Evolutionary conservation across 2,329 filamentous ascomycete species (phyloP), one percentile per base, ranked within the genome.

Genomic region (Didymella keratinophila): DNA sequence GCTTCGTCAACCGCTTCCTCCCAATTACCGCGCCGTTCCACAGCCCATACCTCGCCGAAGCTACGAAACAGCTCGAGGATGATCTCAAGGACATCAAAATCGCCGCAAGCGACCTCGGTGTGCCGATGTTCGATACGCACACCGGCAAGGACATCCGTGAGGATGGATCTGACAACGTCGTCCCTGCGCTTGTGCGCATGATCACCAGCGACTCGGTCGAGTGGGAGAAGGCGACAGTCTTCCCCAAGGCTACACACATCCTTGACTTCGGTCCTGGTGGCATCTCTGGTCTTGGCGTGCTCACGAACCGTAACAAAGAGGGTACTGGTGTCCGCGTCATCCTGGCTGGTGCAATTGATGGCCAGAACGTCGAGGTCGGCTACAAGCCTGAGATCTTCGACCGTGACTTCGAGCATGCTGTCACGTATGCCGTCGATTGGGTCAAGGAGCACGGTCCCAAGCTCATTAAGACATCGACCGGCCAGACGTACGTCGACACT

Each of bases 251-350:
- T 20, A 97, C 94, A 3, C 95, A 99, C 76, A 91, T 99, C 56
- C 82, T 99, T 51, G 95, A 99, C 80, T 98, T 99, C 70, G 95
- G 96, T 45, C 95, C 95, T 21, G 95, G 95, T 72, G 96, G 95
- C 62, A 95, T 98, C 65, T 99, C 95, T 23, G 96, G 96, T 64
- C 88, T 99, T 21, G 96, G 95, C 73, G 91, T 96, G 44, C 83
- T 99, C 64, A 99, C 95, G 57, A 98, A 96, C 84, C 92, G 95
- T 71, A 99, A 98, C 85, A 99, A 99, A 83, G 96, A 99, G 78
- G 95, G 95, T 63, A 98, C 93, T 57, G 95, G 95, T 71, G 95
- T 99, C 34, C 92, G 94, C 61, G 93, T 99, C 65, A 97, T 99
- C 66, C 85, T 99, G 58, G 95, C 93, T 42, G 95, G 96, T 63